phyloP scores from a whole-genome alignment of 345 rosid genomes.

The Odontarrhena argentea region DNA sequence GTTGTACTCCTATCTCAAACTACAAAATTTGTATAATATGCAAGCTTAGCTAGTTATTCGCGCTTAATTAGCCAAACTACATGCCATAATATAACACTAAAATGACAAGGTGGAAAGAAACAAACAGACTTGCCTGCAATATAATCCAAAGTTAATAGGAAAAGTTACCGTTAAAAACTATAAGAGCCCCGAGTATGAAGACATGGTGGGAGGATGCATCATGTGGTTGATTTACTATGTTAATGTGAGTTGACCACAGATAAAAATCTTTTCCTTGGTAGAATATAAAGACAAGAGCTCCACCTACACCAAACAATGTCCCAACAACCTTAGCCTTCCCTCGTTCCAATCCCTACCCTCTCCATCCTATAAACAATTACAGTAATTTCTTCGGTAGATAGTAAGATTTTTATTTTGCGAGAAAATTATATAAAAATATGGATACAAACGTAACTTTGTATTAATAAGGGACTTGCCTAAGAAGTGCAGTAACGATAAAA shows the following conservation, averaged over 20 bases:
- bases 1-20: not conserved
- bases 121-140: constrained; percentile 38
- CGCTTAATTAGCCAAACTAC: not conserved
- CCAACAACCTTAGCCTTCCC: constrained; percentile 59
- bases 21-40: not conserved
- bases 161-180: constrained; percentile 35
- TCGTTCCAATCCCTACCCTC: constrained; percentile 35
- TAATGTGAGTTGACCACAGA: constrained; percentile 41
- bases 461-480: constrained; percentile 41
- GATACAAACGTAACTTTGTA: not conserved
- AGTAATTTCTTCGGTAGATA: too few relatives aligned
- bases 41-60: not conserved
- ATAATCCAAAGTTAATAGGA: constrained; percentile 40
- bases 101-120: constrained; percentile 3
- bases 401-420: not conserved
- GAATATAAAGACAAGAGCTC: constrained; percentile 62
- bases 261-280: constrained; percentile 52
- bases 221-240: constrained; percentile 25
- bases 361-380: constrained; percentile 45
- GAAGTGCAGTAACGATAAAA: constrained; percentile 48
- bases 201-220: constrained; percentile 13
- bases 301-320: constrained; percentile 52
- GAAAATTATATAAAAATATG: not conserved
- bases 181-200: constrained; percentile 38
- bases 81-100: not conserved